These are phyloP conservation scores for Posidonia oceanica DNA, from an alignment of 116 monocot species.

Conservation along the genomic window DNA sequence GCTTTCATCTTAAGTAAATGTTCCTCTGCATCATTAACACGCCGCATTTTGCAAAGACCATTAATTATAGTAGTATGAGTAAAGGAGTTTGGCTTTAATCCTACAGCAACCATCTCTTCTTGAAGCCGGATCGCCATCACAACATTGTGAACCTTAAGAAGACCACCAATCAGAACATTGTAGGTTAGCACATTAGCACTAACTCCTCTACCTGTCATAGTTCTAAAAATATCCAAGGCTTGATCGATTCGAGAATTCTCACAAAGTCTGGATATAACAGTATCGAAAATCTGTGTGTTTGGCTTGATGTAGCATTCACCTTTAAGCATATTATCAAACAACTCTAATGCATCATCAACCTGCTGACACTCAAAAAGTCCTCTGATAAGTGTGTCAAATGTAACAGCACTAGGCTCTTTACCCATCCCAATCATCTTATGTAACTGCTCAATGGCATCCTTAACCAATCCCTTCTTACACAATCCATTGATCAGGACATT, in stretches of 20 bases:
- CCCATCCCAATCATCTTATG: conserved; percentile 42
- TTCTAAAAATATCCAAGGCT: conserved; percentile 50
- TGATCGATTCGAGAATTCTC: conserved; percentile 22
- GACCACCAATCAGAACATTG: conserved; percentile 64
- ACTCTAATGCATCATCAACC: conserved; percentile 39
- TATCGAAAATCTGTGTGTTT: conserved; percentile 40
- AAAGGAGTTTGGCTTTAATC: conserved; percentile 37
- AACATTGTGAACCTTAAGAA: conserved; percentile 38
- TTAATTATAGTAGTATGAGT: conserved; percentile 79
- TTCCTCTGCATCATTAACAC: conserved; percentile 39
- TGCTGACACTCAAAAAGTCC: conserved; percentile 41
- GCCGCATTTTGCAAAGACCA: conserved; percentile 63
- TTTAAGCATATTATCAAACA: conserved; percentile 52
- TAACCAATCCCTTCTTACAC: conserved; percentile 47
- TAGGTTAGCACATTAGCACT: conserved; percentile 44
- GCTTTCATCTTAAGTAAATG: conserved; percentile 46
- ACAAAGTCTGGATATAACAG: conserved; percentile 61
- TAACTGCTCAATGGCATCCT: conserved; percentile 33
- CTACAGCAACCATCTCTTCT: conserved; percentile 39
- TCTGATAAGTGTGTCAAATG: conserved; percentile 51
- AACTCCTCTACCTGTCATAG: conserved; percentile 39
- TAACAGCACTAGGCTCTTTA: conserved; percentile 37
- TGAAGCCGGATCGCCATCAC: conserved; percentile 39
- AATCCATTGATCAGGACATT: conserved; percentile 68
- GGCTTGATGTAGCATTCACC: conserved; percentile 31